phyloP scores from a whole-genome alignment of 169 alveolate genomes.

The Amoebophrya sp. region DNA sequence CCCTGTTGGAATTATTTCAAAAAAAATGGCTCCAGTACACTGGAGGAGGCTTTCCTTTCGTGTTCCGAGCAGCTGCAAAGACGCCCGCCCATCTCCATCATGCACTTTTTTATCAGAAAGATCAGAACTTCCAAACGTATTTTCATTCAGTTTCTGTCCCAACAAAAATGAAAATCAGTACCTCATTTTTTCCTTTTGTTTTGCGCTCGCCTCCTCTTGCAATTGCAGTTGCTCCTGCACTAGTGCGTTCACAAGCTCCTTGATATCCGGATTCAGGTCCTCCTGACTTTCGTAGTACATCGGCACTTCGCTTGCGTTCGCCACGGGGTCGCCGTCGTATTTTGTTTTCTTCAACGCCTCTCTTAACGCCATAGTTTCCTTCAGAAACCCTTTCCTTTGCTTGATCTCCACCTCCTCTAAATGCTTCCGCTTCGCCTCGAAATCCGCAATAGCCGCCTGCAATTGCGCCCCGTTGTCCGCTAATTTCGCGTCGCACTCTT shows the following conservation, averaged over 20 bases:
- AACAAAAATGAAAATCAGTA: not conserved
- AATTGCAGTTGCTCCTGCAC: not conserved
- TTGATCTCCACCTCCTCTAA: not conserved
- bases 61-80: too few relatives aligned
- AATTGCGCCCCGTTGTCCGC: not conserved
- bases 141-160: too few relatives aligned
- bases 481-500: not conserved
- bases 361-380: not conserved
- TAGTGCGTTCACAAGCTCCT: not conserved
- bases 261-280: not conserved
- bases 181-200: not conserved
- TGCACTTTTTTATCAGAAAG: too few relatives aligned
- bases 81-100: too few relatives aligned
- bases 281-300: constrained; percentile 22
- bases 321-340: not conserved
- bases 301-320: not conserved
- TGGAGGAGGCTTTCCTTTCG: too few relatives aligned
- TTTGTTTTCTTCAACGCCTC: not conserved
- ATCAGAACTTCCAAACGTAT: too few relatives aligned
- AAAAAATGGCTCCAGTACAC: too few relatives aligned
- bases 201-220: not conserved
- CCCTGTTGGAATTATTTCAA: too few relatives aligned
- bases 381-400: not conserved
- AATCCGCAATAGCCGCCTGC: not conserved
- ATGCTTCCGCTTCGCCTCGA: not conserved